Evolutionary conservation across 75 land plant genomes (phyloP), one percentile per base, ranked within the genome.

Genomic region (Selaginella tamariscina): DNA sequence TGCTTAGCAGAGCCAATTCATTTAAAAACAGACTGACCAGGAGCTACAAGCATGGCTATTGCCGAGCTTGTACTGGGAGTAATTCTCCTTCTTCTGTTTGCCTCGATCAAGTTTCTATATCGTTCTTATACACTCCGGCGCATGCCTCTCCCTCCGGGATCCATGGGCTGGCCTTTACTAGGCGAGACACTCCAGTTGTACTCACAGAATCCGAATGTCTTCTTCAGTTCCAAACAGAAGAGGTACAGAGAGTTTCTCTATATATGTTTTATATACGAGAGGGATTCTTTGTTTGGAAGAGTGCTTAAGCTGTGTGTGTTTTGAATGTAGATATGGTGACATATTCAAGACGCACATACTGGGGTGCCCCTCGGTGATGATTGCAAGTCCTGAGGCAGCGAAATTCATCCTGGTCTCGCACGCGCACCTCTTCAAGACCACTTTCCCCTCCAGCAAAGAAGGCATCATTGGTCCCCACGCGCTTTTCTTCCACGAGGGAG

Each of bases 401-500:
- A 77, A 71, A 54, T 78, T 90, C 22, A 83, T 90, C 64, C 72
- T 90, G 28, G 86, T 75, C 1, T 78, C 82, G 0, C 77, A 73
- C 31, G 82, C 96, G 15, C 81, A 82, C 55, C 84, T 90, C 44
- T 90, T 90, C 78, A 90, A 90, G 82, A 89, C 91, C n/a, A 85
- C 96, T 15, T 90, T 85, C 60, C 96, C 96, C 0, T 82, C 81
- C 1, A 90, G 96, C 75, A 90, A 90, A 67, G 83, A 83, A 77
- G 68, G 88, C 72, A 87, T 90, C 83, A 71, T 90, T 21, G 96
- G 96, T 5, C 76, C 74, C 18, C 78, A 85, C 55, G 86, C 96
- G 56, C 77, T 90, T 66, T 88, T 90, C 81, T 90, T 90, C 69
- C 92, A 90, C 66, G 86, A 90, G 27, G 96, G 96, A 1, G 84